A percentile compares a stretch with the other conserved stretches of the same genome.
phyloP scores from a whole-genome alignment of 139 green algal genomes.

The Chlorella sp. region DNA sequence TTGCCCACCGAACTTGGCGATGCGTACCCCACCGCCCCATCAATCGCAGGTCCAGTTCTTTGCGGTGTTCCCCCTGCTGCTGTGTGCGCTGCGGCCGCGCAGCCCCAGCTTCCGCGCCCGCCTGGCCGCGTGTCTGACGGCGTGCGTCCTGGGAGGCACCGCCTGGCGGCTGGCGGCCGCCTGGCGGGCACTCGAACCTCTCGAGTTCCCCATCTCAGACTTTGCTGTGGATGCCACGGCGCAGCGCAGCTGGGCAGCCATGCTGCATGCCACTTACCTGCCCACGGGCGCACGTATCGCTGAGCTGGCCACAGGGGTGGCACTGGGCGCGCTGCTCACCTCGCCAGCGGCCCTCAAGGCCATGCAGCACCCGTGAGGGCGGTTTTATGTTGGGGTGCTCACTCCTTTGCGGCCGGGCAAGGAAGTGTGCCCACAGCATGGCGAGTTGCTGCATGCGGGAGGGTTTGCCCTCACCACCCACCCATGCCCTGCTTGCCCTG shows the following conservation, averaged over 20 bases:
- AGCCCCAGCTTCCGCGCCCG: background rate
- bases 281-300: background rate
- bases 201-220: background rate
- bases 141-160: background rate
- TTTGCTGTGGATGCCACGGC: background rate
- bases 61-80: background rate
- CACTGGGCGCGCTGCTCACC: slow-evolving; percentile 9
- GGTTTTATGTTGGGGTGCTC: too few relatives aligned
- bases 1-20: too few relatives aligned
- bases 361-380: background rate
- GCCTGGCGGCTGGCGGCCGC: slow-evolving; percentile 4
- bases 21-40: too few relatives aligned
- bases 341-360: background rate
- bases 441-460: too few relatives aligned
- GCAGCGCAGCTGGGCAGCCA: slow-evolving; percentile 6
- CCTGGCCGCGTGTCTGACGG: background rate
- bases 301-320: background rate
- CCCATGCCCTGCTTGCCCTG: too few relatives aligned
- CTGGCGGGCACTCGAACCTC: background rate
- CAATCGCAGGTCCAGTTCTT: background rate
- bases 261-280: slow-evolving; percentile 1
- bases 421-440: too few relatives aligned
- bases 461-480: too few relatives aligned
- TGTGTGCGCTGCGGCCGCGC: background rate
- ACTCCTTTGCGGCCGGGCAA: too few relatives aligned